Percentiles rank a stretch among this genome's conserved stretches.
Evolutionary conservation across 768 basidiomycete species (phyloP).

Genomic region (Punctularia strigosozonata): DNA sequence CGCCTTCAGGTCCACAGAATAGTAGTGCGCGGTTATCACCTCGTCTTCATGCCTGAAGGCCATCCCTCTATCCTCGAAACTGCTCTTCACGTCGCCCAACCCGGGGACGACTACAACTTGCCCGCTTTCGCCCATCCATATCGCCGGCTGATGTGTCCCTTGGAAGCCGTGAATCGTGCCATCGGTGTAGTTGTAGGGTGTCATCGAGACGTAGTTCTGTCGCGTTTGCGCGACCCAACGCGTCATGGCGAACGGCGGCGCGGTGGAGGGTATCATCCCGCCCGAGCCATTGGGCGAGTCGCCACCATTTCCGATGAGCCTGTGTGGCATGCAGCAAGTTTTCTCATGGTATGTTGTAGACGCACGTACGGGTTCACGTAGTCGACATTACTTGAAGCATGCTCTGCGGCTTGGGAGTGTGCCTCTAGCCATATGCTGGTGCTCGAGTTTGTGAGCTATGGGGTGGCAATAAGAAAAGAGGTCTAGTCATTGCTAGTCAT

Average conservation of each 20-base stretch:
- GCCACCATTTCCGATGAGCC: slow-evolving; percentile 63
- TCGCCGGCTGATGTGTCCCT: slow-evolving; percentile 74
- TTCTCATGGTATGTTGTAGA: not conserved
- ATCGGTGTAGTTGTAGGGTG: slow-evolving; percentile 59
- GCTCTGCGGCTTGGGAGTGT: no score
- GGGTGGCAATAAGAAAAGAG: no score
- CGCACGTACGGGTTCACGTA: slow-evolving; percentile 32
- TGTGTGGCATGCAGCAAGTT: slow-evolving; percentile 7
- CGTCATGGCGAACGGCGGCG: slow-evolving; percentile 78
- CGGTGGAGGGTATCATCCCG: slow-evolving; percentile 69
- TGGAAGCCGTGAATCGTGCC: slow-evolving; percentile 59
- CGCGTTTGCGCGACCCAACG: slow-evolving; percentile 79
- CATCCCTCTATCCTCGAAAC: slow-evolving; percentile 51
- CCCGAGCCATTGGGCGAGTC: slow-evolving; percentile 59
- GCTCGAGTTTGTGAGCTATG: no score
- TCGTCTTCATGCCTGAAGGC: slow-evolving; percentile 40
- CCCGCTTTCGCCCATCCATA: slow-evolving; percentile 82
- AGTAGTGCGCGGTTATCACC: slow-evolving; percentile 39
- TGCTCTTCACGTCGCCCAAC: slow-evolving; percentile 31
- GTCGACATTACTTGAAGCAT: no score
- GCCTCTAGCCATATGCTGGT: no score
- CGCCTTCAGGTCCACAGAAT: slow-evolving; percentile 45
- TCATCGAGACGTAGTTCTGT: slow-evolving; percentile 62
- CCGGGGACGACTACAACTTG: slow-evolving; percentile 53
- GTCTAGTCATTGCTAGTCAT: no score